Base-by-base conservation (phyloP, 257 asterid species). In the Solanum pinnatisectum region DNA sequence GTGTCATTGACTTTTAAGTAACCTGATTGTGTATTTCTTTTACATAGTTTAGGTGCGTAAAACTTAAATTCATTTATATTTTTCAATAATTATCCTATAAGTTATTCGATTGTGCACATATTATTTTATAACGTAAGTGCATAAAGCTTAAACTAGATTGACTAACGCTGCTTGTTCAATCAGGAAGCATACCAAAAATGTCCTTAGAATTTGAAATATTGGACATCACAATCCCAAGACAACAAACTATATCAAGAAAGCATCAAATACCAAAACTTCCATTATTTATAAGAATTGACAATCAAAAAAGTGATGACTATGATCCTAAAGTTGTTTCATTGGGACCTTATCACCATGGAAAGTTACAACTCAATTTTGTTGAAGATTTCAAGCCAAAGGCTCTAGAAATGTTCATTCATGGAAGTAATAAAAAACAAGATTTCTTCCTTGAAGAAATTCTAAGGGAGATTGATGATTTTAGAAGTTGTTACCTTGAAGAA, bases 291-390 rank as follows among this genome's bases (percentile, higher is more conserved):
- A 84, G 89, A 40, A 6, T 32, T 68, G 74, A 65, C 36, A 37
- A 85, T 40, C 5, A 83, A 6, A 76, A 79, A 4, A 30, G 60
- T 59, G 46, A 70, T 12, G 84, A 72, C 2, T 89, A 81, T 35
- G 86, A 88, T 30, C 89, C 92, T 14, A 33, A 79, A 42, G 65
- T 90, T 25, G 88, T 88, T 67, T 91, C 92, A 30, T 37, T 91
- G 15, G 91, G 93, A 8, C 91, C 92, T 18, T 89, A 88, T 82
- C 91, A 88, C 56, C 88, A 88, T 36, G 89, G 90, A 60, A 83
- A 88, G 22, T 22, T 46, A 33, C 67, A 87, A 6, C 89, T 91
- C 68, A 42, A 78, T 10, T 71, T 33, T 23, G 89, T 86, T 20
- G 91, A 91, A 72, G 67, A 89, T 11, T 85, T 86, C 87, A 89